These are phyloP conservation scores for Populus nigra DNA, from an alignment of 345 rosid genomes.

Conservation along the genomic window DNA sequence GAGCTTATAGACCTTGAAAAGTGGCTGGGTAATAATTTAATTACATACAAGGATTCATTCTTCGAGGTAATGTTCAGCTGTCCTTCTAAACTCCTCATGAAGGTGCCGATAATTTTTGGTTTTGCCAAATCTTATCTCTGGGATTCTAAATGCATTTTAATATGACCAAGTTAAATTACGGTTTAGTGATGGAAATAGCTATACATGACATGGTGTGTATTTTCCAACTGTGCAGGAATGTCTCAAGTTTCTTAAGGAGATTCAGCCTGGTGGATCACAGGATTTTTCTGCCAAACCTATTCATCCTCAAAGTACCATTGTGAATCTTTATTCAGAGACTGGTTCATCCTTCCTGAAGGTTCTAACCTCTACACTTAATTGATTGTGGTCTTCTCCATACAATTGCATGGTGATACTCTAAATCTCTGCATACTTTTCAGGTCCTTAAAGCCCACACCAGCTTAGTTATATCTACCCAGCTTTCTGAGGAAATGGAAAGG, in stretches of 20 bases:
- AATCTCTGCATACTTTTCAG: constrained; percentile 34
- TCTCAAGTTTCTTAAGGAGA: constrained; percentile 71
- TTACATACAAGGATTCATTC: constrained; percentile 60
- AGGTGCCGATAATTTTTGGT: neutral
- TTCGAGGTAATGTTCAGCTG: constrained; percentile 56
- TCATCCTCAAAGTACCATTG: constrained; percentile 52
- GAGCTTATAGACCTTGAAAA: constrained; percentile 75
- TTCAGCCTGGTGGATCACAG: constrained; percentile 60
- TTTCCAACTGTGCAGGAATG: constrained; percentile 67
- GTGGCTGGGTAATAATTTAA: constrained; percentile 68
- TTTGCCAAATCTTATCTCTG: neutral
- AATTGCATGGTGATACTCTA: neutral
- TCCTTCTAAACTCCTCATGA: neutral
- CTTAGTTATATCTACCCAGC: constrained; percentile 46
- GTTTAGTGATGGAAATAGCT: neutral
- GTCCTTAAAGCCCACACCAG: constrained; percentile 57
- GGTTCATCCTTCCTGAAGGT: constrained; percentile 72
- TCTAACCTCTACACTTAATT: neutral
- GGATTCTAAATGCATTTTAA: neutral
- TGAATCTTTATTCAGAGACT: constrained; percentile 59
- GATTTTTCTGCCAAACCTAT: constrained; percentile 58
- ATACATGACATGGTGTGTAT: constrained; percentile 8
- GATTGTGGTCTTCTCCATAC: neutral
- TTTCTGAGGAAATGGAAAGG: constrained; percentile 71
- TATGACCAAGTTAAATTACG: neutral